These are phyloP conservation scores for Verticillium isaacii DNA, from an alignment of 2,329 filamentous ascomycete genomes.

Conservation along the genomic window DNA sequence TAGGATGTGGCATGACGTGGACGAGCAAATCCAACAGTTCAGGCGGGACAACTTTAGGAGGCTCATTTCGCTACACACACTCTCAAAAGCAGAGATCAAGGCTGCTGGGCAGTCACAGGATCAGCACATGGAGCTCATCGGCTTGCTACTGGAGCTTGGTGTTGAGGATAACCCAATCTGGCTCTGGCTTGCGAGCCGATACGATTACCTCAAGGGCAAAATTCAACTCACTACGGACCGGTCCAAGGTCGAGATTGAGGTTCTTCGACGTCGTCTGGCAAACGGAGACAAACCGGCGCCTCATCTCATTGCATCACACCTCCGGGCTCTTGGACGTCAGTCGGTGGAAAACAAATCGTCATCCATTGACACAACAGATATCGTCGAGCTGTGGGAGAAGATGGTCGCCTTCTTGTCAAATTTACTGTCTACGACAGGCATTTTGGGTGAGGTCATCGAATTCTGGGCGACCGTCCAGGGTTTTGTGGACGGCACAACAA, in stretches of 20 bases:
- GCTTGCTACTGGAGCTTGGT: slow-evolving; percentile 83
- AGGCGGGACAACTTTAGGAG: slow-evolving; percentile 87
- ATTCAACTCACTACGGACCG: slow-evolving; percentile 77
- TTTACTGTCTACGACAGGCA: slow-evolving; percentile 72
- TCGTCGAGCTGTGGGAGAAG: slow-evolving; percentile 92
- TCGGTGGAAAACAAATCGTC: slow-evolving; percentile 54
- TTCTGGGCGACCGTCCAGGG: slow-evolving; percentile 92
- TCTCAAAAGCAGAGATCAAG: slow-evolving; percentile 43
- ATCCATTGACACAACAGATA: slow-evolving; percentile 71
- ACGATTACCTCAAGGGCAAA: slow-evolving; percentile 82
- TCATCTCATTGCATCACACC: slow-evolving; percentile 66
- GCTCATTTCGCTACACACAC: slow-evolving; percentile 63
- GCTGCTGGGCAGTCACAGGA: slow-evolving; percentile 60
- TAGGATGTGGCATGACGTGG: slow-evolving; percentile 92
- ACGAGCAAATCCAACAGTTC: slow-evolving; percentile 79
- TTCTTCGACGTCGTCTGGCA: slow-evolving; percentile 76
- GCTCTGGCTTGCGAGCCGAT: slow-evolving; percentile 88
- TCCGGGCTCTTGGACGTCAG: slow-evolving; percentile 69
- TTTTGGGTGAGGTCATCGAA: slow-evolving; percentile 84
- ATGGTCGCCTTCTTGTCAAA: slow-evolving; percentile 68
- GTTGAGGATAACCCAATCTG: slow-evolving; percentile 95
- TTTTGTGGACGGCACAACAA: slow-evolving; percentile 83
- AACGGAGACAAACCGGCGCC: slow-evolving; percentile 66
- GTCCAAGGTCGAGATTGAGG: slow-evolving; percentile 88
- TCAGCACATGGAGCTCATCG: slow-evolving; percentile 85